Percentiles rank a stretch among this genome's conserved stretches.
phyloP scores from a whole-genome alignment of 1,284 basidiomycete species.

The Ceratobasidium sp. region DNA sequence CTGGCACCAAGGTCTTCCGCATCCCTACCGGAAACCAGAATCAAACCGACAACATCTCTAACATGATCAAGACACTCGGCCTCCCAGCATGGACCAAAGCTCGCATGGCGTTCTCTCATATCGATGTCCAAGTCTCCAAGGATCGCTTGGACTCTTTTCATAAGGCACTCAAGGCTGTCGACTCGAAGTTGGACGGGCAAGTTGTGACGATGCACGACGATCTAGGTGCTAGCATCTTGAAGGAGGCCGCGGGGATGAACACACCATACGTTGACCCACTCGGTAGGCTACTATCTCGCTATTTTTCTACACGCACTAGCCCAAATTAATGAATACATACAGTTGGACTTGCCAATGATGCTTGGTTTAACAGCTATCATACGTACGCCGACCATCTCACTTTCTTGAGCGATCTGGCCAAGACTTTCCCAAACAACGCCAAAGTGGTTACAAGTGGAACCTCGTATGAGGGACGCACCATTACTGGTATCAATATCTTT shows the following conservation, averaged over 20 bases:
- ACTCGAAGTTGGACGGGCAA: conserved; percentile 15
- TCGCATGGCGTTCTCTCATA: conserved; percentile 22
- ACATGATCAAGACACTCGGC: conserved; percentile 24
- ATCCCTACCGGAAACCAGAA: conserved; percentile 38
- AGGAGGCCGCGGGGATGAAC: conserved; percentile 42
- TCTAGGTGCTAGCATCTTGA: conserved; percentile 20
- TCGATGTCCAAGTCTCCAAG: conserved; percentile 36
- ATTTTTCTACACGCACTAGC: too few species aligned
- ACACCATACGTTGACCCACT: conserved; percentile 13
- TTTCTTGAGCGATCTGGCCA: conserved; percentile 21
- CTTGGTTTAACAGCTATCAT: conserved; percentile 41
- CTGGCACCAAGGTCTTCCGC: conserved; percentile 33
- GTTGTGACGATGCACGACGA: conserved; percentile 40
- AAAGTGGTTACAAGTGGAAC: conserved; percentile 44
- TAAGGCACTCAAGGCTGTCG: background rate
- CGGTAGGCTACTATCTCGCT: too few species aligned
- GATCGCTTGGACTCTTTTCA: conserved; percentile 28
- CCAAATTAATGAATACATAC: too few species aligned
- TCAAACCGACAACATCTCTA: conserved; percentile 19
- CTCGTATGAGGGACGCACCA: conserved; percentile 38
- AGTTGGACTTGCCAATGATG: conserved; percentile 32
- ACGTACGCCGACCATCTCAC: conserved; percentile 36
- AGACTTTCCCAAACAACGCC: conserved; percentile 29
- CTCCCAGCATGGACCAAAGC: conserved; percentile 28
- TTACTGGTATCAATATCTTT: conserved; percentile 47